Base-by-base conservation (phyloP, 2,329 filamentous ascomycete species). In the Helicocarpus griseus region DNA sequence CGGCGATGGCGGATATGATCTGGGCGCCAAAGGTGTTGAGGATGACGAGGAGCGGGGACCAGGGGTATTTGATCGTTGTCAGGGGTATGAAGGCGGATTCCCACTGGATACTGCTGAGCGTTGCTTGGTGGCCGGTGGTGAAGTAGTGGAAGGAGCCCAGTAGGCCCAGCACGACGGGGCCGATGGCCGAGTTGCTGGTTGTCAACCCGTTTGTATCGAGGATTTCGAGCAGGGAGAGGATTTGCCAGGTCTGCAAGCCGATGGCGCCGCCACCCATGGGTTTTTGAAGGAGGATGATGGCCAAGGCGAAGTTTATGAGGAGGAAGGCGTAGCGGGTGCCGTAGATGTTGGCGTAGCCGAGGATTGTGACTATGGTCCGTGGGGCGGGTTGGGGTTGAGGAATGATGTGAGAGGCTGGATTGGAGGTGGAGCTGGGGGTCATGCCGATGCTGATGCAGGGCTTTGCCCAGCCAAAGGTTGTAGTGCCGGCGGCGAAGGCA, bases 61-160 rank as follows among this genome's bases (percentile, higher is more conserved):
- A 96, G 0, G 93, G 93, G 69, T 98, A 96, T 52, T 81, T 80
- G 57, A 98, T 81, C 5, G 80, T 81, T 53, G 85, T 82, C 6
- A 97, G 77, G 0, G 91, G 87, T 58, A 98, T 87, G 70, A 98
- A 98, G 2, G 89, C 91, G 19, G 82, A 81, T 71, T 98, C 93
- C 93, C 93, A 98, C 65, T 98, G 93, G 63, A 98, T 91, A 58
- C 83, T 87, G 59, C 84, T 80, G 22, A 95, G 78, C 0, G 83
- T 86, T 11, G 91, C 91, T 70, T 97, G 91, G 69, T 98, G 93
- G 55, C 93, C 93, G 0, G 93, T 98, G 65, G 95, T 96, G 81
- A 98, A 98, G 75, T 84, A 98, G 73, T 96, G 85, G 69, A 91
- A 95, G 62, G 86, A 89, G 54, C 90, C 93, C 0, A 98, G 80